Conservation (phyloP, 108 stramenopile species). For the Thalassiosira profunda region DNA sequence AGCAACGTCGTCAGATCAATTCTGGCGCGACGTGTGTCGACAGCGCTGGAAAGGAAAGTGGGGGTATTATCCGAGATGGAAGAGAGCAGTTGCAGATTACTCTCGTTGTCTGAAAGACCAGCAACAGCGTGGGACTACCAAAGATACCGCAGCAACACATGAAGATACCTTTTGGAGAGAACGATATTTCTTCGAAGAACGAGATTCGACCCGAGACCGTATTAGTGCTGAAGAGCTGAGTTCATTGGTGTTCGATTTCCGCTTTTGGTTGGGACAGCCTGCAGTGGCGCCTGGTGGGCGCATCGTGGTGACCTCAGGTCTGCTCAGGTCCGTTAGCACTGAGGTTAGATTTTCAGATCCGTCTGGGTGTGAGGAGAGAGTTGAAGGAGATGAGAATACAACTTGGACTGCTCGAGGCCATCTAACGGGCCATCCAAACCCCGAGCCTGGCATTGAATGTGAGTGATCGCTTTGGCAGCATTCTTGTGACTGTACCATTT, state of each 20-base stretch:
- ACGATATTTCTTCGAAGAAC: slow-evolving; percentile 23
- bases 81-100: slow-evolving; percentile 12
- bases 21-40: slow-evolving; percentile 28
- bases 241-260: slow-evolving; percentile 31
- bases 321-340: slow-evolving; percentile 15
- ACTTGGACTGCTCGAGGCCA: slow-evolving; percentile 9
- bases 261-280: slow-evolving; percentile 34
- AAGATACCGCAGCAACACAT: neutral
- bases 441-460: slow-evolving; percentile 33
- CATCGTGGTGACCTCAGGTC: slow-evolving; percentile 17
- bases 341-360: slow-evolving; percentile 13
- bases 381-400: neutral
- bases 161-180: slow-evolving; percentile 20
- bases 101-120: neutral
- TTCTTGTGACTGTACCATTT: neutral
- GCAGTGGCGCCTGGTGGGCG: neutral
- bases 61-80: slow-evolving; percentile 33
- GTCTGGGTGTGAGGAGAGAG: neutral
- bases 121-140: neutral
- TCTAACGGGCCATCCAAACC: slow-evolving; percentile 21
- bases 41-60: slow-evolving; percentile 34
- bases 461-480: neutral
- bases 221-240: slow-evolving; percentile 72
- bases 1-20: slow-evolving; percentile 9
- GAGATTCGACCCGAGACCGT: slow-evolving; percentile 2